Base-by-base conservation (phyloP, 2,329 filamentous ascomycete species). In the Penicillium sp. region DNA sequence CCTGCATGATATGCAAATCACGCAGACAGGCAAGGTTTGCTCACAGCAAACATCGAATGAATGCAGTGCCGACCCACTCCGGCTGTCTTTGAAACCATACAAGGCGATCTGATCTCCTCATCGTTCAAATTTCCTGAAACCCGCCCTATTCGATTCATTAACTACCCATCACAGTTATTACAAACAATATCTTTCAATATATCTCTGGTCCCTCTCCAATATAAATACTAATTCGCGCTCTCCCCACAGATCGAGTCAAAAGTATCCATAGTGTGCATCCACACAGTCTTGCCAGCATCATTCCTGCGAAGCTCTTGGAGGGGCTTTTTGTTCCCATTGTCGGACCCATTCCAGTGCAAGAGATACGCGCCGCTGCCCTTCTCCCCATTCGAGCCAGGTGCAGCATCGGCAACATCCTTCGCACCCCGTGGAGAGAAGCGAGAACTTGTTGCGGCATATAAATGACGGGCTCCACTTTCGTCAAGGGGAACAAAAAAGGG, bases 351-450 rank as follows among this genome's bases (percentile, higher is more conserved):
- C 46, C 52, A 55, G 4, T 32, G 33, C 9, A 60, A 18, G 23
- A 55, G 43, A 46, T 59, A 62, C n/a, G 49, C 51, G 3, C 59
- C 57, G 33, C 55, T 52, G 7, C 57, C 59, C 12, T 49, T 51
- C 7, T 44, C 42, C 7, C 51, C 57, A 37, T 62, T 51, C 1
- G 55, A 45, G 10, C 59, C 54, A 42, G 36, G 18, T 36, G 49
- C 52, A 18, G 36, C 52, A 40, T 46, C 52, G n/a, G 32, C 32
- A n/a, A 34, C 49, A 5, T 46, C 37, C 4, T 39, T 40, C 4
- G 32, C 29, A 4, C 26, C 51, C 39, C 24, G 42, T 17, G 55
- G 53, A 12, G 57, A 21, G 27, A 53, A 62, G 9, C 44, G 43
- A n/a, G 53, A 41, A 33, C 50, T 60, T 27, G 57, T 61, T 7